These are phyloP conservation scores for Cutaneotrichosporon sp. DNA, from an alignment of 1,284 basidiomycete genomes.

Conservation along the genomic window DNA sequence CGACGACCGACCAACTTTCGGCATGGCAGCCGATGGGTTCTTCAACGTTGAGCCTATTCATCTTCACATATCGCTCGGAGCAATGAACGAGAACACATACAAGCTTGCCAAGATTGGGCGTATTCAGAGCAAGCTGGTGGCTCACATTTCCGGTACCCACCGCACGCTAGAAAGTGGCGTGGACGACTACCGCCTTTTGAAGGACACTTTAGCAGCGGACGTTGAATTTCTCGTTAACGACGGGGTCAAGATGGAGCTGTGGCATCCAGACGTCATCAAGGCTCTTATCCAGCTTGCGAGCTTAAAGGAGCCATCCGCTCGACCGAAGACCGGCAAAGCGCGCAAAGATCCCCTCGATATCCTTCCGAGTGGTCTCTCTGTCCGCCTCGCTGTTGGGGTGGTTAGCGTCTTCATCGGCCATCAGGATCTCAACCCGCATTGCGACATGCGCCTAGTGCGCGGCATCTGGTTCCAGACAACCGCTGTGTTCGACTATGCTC, in stretches of 20 bases:
- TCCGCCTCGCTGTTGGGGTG: constrained; percentile 60
- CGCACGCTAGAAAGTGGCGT: constrained; percentile 6
- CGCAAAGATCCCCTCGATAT: constrained; percentile 44
- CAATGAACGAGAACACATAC: constrained; percentile 23
- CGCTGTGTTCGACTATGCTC: constrained; percentile 60
- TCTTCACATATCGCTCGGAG: constrained; percentile 28
- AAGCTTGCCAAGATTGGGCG: constrained; percentile 31
- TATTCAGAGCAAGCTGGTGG: constrained; percentile 21
- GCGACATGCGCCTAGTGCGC: constrained; percentile 61
- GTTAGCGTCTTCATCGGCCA: constrained; percentile 66
- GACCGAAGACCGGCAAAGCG: constrained; percentile 4
- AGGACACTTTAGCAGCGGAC: constrained; percentile 53
- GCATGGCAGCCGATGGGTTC: not conserved
- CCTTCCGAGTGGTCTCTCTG: constrained; percentile 57
- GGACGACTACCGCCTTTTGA: constrained; percentile 26
- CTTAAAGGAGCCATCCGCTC: constrained; percentile 17
- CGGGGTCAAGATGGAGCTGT: constrained; percentile 61
- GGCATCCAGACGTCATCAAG: constrained; percentile 62
- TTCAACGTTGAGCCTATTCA: constrained; percentile 31
- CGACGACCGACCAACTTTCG: not conserved
- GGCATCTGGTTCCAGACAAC: constrained; percentile 65
- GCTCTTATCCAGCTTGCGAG: constrained; percentile 52
- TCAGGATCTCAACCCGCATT: constrained; percentile 68
- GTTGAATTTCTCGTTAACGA: constrained; percentile 58
- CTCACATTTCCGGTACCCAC: constrained; percentile 26